Evolutionary conservation across 148 eudicot genomes (phyloP).

Genomic region (Heliosperma pusillum): DNA sequence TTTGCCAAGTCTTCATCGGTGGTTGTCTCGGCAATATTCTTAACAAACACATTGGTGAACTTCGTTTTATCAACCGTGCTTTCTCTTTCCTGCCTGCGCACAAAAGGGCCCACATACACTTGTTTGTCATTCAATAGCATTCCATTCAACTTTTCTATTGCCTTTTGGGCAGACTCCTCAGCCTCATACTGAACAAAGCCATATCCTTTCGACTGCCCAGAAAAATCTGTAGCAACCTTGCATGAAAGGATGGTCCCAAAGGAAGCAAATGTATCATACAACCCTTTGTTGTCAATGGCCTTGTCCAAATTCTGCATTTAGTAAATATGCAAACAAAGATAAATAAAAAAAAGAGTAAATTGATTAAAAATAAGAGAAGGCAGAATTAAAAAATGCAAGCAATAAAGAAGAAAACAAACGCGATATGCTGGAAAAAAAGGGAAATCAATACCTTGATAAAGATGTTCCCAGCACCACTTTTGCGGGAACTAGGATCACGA

Average conservation of each 20-base stretch:
- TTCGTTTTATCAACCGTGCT: slow-evolving; percentile 49
- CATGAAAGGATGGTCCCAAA: slow-evolving; percentile 85
- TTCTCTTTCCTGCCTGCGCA: slow-evolving; percentile 82
- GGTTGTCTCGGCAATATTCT: slow-evolving; percentile 70
- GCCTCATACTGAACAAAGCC: slow-evolving; percentile 92
- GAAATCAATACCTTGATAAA: slow-evolving; percentile 67
- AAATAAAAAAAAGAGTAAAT: neutral
- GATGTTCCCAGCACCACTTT: slow-evolving; percentile 78
- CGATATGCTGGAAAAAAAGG: neutral
- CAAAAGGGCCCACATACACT: slow-evolving; percentile 82
- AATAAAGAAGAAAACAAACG: neutral
- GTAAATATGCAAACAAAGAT: slow-evolving; percentile 1
- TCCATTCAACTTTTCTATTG: slow-evolving; percentile 85
- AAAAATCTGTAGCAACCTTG: slow-evolving; percentile 72
- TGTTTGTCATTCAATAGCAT: slow-evolving; percentile 88
- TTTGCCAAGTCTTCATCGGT: slow-evolving; percentile 70
- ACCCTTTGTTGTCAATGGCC: slow-evolving; percentile 78
- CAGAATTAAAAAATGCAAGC: neutral
- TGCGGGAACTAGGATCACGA: slow-evolving; percentile 76
- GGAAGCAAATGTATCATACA: slow-evolving; percentile 77
- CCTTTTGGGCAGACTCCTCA: slow-evolving; percentile 78
- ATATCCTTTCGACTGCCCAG: slow-evolving; percentile 90
- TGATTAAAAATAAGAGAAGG: neutral
- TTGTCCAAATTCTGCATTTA: slow-evolving; percentile 77
- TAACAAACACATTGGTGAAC: slow-evolving; percentile 83